Evolutionary conservation across 2,329 filamentous ascomycete genomes (phyloP).

Genomic region (Anthostomella pinea): DNA sequence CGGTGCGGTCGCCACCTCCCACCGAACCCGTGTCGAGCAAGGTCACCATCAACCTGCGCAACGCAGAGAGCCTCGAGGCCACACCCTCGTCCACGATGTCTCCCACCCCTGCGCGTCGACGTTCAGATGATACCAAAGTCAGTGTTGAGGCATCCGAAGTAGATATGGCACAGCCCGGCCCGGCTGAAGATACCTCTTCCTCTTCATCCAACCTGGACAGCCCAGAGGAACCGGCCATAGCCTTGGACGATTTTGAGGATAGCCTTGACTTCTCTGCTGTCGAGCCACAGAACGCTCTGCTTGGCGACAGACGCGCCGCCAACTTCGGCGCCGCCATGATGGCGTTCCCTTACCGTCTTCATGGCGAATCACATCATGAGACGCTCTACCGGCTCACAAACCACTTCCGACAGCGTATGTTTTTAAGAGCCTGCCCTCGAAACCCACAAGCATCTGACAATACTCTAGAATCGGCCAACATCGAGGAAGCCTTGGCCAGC

Average conservation of each 20-base stretch:
- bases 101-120: constrained; percentile 29
- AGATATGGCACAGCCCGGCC: constrained; percentile 32
- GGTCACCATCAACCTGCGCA: constrained; percentile 60
- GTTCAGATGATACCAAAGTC: constrained; percentile 35
- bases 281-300: constrained; percentile 28
- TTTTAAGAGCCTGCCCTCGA: neutral
- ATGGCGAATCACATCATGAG: constrained; percentile 26
- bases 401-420: constrained; percentile 30
- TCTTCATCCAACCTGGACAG: constrained; percentile 40
- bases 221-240: constrained; percentile 43
- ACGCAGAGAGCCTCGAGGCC: constrained; percentile 38
- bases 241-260: constrained; percentile 36
- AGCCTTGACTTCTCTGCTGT: constrained; percentile 31
- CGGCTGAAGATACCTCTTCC: constrained; percentile 30
- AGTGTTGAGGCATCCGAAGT: constrained; percentile 47
- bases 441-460: constrained; percentile 29
- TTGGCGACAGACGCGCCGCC: constrained; percentile 10
- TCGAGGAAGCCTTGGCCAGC: constrained; percentile 42
- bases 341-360: constrained; percentile 30
- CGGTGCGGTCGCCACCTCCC: constrained; percentile 31
- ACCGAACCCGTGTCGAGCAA: constrained; percentile 51
- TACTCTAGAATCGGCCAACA: constrained; percentile 38
- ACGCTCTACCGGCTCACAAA: constrained; percentile 25
- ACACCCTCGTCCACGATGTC: constrained; percentile 45
- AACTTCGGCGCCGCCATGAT: constrained; percentile 22